Conservation (phyloP, 345 rosid genomes). For the Pelargonium nanum region DNA sequence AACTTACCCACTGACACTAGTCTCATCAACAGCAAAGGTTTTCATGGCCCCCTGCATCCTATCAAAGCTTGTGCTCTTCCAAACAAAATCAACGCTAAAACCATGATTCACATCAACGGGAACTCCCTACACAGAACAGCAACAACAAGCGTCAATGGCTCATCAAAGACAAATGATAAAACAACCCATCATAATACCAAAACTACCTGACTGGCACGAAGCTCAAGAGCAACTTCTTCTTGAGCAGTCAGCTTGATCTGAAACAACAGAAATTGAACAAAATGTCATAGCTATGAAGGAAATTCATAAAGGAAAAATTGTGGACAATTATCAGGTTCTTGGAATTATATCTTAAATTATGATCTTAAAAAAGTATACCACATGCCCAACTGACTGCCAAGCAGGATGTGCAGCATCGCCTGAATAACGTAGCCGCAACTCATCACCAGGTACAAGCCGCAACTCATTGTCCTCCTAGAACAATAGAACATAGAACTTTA, state of each 20-base stretch:
- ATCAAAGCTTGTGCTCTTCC: slow-evolving; percentile 99
- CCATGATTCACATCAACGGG: slow-evolving; percentile 94
- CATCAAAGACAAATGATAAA: not conserved
- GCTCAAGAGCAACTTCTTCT: slow-evolving; percentile 99
- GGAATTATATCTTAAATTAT: not conserved
- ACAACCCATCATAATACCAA: slow-evolving; percentile 1
- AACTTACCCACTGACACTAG: slow-evolving; percentile 98
- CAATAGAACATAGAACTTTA: slow-evolving; percentile 15
- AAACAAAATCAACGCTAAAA: slow-evolving; percentile 94
- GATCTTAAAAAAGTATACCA: slow-evolving; percentile 42
- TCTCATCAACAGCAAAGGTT: slow-evolving; percentile 98
- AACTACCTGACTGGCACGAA: slow-evolving; percentile 91
- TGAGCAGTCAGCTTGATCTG: slow-evolving; percentile 95
- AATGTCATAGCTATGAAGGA: not conserved
- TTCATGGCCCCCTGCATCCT: slow-evolving; percentile 99
- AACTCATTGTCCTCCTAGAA: slow-evolving; percentile 92
- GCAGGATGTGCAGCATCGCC: slow-evolving; percentile 98
- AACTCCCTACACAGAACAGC: slow-evolving; percentile 53
- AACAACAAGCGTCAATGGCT: slow-evolving; percentile 8
- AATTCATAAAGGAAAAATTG: no score
- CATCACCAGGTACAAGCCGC: slow-evolving; percentile 96
- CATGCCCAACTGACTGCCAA: slow-evolving; percentile 99
- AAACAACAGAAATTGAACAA: slow-evolving; percentile 6
- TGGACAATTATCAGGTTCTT: not conserved
- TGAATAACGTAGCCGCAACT: slow-evolving; percentile 82